A percentile compares a stretch with the other conserved stretches of the same genome.
phyloP scores from a whole-genome alignment of 345 rosid genomes.

The Trapa incisa region DNA sequence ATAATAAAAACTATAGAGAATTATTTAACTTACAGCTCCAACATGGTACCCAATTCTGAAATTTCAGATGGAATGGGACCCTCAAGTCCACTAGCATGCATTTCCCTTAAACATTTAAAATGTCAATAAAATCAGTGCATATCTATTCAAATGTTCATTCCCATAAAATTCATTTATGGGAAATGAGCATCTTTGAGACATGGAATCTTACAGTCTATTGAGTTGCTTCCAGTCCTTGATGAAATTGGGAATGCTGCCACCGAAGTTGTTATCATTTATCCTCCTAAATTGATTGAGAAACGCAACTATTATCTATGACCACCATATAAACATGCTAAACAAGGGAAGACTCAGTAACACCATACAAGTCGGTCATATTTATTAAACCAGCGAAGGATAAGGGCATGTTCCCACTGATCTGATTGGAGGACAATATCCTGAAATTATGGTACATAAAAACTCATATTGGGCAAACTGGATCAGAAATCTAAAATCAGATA shows the following conservation, averaged over 20 bases:
- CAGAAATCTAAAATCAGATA: background rate
- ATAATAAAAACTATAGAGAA: background rate
- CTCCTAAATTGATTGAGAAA: conserved; percentile 32
- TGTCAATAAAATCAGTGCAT: background rate
- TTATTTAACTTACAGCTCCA: conserved; percentile 28
- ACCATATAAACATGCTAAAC: background rate
- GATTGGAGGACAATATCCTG: conserved; percentile 51
- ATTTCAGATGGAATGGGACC: conserved; percentile 42
- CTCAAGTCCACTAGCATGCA: conserved; percentile 44
- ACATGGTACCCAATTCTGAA: conserved; percentile 18
- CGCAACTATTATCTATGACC: background rate
- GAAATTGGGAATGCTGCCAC: conserved; percentile 51
- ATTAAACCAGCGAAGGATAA: conserved; percentile 22
- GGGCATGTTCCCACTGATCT: conserved; percentile 41
- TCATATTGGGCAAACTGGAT: background rate
- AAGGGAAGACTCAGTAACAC: background rate
- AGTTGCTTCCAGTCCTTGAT: conserved; percentile 48
- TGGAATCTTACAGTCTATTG: conserved; percentile 43
- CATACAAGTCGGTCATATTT: conserved; percentile 41
- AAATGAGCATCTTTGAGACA: background rate
- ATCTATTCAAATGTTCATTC: background rate
- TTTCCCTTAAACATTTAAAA: conserved; percentile 28
- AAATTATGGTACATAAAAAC: background rate
- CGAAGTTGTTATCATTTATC: conserved; percentile 62
- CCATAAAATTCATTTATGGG: background rate